Conservation (phyloP, 176 grass and related monocot genomes). For the Sorghum bicolor region Sorghum_bicolor_NCBIv3 NC_012871.2:4636501-4637000, state of each 20-base stretch:
- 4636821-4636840: too few species aligned
- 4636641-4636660: background rate
- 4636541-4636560: conserved; percentile 35
- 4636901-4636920: too few species aligned
- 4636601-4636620: conserved; percentile 46
- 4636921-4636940: too few species aligned
- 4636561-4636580: too few species aligned
- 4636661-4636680: background rate
- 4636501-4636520: conserved; percentile 14
- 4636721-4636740: background rate
- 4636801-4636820: background rate
- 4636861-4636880: too few species aligned
- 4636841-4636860: too few species aligned
- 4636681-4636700: background rate
- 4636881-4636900: too few species aligned
- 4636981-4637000: too few species aligned
- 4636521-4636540: background rate
- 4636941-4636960: too few species aligned
- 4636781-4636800: conserved; percentile 34
- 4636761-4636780: conserved; percentile 16
- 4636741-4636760: background rate
- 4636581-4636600: background rate
- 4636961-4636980: too few species aligned
- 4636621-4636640: background rate
- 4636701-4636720: conserved; percentile 4